Conservation (phyloP, 176 grass and related monocot species). For the Zizania latifolia region DNA sequence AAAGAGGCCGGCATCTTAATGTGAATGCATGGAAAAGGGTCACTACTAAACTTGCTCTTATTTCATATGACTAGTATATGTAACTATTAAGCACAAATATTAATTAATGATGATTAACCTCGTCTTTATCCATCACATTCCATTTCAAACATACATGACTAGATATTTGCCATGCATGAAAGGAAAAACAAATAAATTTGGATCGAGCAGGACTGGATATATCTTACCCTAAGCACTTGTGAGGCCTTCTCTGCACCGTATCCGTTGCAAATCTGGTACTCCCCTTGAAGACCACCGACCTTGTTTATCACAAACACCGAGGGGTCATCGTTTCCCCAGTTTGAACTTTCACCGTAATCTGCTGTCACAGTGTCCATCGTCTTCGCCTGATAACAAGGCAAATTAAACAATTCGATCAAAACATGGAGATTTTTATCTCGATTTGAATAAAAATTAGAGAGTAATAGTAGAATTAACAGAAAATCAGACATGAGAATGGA, state of each 20-base stretch:
- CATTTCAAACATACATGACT: too few relatives aligned
- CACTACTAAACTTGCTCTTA: too few relatives aligned
- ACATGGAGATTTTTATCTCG: too few relatives aligned
- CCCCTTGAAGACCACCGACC: constrained; percentile 32
- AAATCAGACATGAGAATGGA: background rate
- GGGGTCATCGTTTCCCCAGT: constrained; percentile 55
- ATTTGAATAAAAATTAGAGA: background rate
- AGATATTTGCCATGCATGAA: background rate
- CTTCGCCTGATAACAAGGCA: constrained; percentile 27
- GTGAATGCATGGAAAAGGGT: too few relatives aligned
- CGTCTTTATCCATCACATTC: too few relatives aligned
- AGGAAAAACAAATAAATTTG: background rate
- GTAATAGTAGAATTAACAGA: background rate
- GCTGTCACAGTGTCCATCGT: constrained; percentile 37
- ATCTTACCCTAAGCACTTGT: constrained; percentile 36
- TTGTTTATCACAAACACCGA: constrained; percentile 46
- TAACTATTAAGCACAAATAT: too few relatives aligned
- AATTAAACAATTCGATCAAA: too few relatives aligned
- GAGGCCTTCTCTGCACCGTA: constrained; percentile 41
- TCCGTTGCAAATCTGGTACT: constrained; percentile 67
- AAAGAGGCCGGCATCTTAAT: too few relatives aligned
- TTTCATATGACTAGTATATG: too few relatives aligned
- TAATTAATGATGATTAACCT: too few relatives aligned
- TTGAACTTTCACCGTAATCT: constrained; percentile 34
- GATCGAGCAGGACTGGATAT: background rate